Conservation (phyloP, 495 filamentous ascomycete species). For the Penicillium samsonianum region DNA sequence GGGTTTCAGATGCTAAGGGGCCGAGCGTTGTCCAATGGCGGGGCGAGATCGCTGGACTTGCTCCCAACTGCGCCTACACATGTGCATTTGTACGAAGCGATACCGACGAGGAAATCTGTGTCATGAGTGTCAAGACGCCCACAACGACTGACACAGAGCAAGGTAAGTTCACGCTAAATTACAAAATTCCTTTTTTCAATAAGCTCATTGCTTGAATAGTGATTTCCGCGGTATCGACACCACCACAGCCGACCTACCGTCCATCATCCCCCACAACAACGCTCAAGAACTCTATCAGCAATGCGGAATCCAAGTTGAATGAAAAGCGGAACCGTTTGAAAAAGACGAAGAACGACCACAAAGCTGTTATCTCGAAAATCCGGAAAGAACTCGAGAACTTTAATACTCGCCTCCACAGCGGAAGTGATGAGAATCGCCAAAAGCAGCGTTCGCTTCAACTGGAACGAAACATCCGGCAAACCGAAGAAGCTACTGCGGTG, state of each 20-base stretch:
- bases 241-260: slow-evolving; percentile 63
- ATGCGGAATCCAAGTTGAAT: slow-evolving; percentile 73
- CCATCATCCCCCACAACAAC: slow-evolving; percentile 89
- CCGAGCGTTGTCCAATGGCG: slow-evolving; percentile 61
- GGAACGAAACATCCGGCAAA: slow-evolving; percentile 78
- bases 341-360: slow-evolving; percentile 76
- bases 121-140: slow-evolving; percentile 77
- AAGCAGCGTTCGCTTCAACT: slow-evolving; percentile 76
- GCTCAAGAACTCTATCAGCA: slow-evolving; percentile 79
- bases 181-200: not conserved
- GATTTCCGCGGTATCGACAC: slow-evolving; percentile 44
- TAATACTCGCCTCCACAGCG: slow-evolving; percentile 65
- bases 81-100: slow-evolving; percentile 79
- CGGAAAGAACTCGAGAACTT: slow-evolving; percentile 81
- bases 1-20: slow-evolving; percentile 51
- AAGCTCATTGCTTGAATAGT: slow-evolving; percentile 23
- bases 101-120: slow-evolving; percentile 72
- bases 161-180: slow-evolving; percentile 38
- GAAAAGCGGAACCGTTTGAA: slow-evolving; percentile 77
- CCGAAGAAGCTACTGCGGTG: slow-evolving; percentile 68
- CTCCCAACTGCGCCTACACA: slow-evolving; percentile 79
- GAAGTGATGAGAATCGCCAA: slow-evolving; percentile 78
- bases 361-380: slow-evolving; percentile 64
- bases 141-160: slow-evolving; percentile 67
- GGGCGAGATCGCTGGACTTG: slow-evolving; percentile 86